A percentile compares a stretch with the other conserved stretches of the same genome.
phyloP scores from a whole-genome alignment of 1,284 basidiomycete species.

The Naganishia sp. region DNA sequence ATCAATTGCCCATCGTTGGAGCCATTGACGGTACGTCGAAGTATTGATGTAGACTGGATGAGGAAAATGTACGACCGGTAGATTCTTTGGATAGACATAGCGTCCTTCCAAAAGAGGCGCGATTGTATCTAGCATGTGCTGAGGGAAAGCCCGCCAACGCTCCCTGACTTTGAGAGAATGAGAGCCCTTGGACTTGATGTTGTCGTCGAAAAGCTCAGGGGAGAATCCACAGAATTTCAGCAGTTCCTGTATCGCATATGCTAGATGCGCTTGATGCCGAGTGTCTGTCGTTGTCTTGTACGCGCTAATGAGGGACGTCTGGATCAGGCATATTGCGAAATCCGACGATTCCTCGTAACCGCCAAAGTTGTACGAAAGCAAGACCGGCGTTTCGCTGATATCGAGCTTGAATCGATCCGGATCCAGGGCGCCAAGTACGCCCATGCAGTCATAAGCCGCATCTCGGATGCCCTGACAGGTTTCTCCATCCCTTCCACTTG shows the following conservation, averaged over 20 bases:
- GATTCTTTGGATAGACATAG: constrained; percentile 55
- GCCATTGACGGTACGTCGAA: constrained; percentile 91
- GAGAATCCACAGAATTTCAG: constrained; percentile 86
- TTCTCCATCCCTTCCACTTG: constrained; percentile 73
- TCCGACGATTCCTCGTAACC: constrained; percentile 75
- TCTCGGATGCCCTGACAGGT: constrained; percentile 63
- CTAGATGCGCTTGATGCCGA: constrained; percentile 84
- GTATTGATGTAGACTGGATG: constrained; percentile 75
- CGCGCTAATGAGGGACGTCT: constrained; percentile 83
- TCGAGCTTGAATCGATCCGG: constrained; percentile 73
- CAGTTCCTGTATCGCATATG: constrained; percentile 91
- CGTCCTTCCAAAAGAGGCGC: constrained; percentile 80
- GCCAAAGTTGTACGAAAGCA: constrained; percentile 79
- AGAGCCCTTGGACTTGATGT: constrained; percentile 52
- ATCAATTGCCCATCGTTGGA: constrained; percentile 83
- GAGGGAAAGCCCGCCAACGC: constrained; percentile 72
- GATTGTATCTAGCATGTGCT: constrained; percentile 82
- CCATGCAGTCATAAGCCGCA: constrained; percentile 85
- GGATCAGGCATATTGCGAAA: constrained; percentile 85
- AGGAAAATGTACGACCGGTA: constrained; percentile 46
- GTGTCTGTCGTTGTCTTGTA: constrained; percentile 94
- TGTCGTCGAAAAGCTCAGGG: constrained; percentile 49
- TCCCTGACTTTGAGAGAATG: constrained; percentile 67
- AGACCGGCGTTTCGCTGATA: constrained; percentile 61
- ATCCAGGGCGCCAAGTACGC: constrained; percentile 91